Evolutionary conservation across 495 filamentous ascomycete species (phyloP).

Genomic region (Neurospora sp.): DNA sequence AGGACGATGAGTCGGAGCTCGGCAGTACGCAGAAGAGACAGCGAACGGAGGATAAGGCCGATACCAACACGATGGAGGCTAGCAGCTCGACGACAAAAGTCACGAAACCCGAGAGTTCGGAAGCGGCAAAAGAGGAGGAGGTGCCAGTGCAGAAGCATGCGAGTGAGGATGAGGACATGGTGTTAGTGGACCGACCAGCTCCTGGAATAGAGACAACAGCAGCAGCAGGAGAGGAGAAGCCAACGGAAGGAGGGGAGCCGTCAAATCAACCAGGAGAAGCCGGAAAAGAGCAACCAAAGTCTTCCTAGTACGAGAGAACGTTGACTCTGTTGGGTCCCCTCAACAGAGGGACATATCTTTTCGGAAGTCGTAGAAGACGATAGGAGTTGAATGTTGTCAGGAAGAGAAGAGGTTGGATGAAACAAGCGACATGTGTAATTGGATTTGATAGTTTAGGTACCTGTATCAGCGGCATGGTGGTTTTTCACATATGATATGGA

Average conservation of each 20-base stretch:
- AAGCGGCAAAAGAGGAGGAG: background rate
- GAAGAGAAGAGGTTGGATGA: background rate
- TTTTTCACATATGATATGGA: background rate
- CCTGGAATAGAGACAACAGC: background rate
- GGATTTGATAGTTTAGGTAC: background rate
- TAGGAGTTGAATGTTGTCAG: background rate
- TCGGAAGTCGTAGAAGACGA: background rate
- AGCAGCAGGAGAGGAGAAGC: background rate
- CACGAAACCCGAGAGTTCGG: background rate
- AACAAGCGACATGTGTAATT: background rate
- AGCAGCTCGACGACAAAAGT: background rate
- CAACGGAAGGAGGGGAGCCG: background rate
- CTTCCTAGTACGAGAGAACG: background rate
- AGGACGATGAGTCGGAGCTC: conserved; percentile 25
- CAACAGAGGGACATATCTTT: background rate
- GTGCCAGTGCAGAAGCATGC: background rate
- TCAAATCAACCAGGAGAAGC: background rate
- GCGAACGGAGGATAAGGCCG: conserved; percentile 23
- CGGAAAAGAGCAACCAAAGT: background rate
- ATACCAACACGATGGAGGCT: background rate
- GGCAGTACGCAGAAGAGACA: conserved; percentile 24
- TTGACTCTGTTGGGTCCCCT: background rate
- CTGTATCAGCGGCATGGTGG: background rate
- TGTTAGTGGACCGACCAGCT: background rate
- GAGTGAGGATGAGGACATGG: background rate